phyloP scores from a whole-genome alignment of 768 basidiomycete genomes.

The Rhodotorula kratochvilovae region DNA sequence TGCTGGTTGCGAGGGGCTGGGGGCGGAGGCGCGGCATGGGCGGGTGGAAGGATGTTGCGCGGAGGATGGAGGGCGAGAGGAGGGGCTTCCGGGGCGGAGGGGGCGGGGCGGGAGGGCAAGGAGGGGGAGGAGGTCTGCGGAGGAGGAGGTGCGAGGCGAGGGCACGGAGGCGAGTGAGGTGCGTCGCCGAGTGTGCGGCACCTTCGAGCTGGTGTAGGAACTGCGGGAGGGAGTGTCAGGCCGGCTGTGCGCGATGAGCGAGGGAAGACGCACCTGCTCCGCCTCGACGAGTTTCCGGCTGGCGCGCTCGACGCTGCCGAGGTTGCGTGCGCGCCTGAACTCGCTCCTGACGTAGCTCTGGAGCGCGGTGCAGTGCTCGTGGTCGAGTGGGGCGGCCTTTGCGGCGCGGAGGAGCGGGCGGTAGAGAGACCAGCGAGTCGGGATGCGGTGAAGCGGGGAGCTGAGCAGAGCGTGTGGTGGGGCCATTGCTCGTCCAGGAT shows the following conservation, averaged over 20 bases:
- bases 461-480: not conserved
- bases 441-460: not conserved
- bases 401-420: constrained; percentile 61
- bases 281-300: constrained; percentile 7
- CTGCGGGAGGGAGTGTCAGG: not conserved
- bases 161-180: not conserved
- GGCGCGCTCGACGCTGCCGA: not conserved
- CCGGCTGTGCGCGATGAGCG: not conserved
- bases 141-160: constrained; percentile 10
- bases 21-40: constrained; percentile 76
- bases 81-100: not conserved
- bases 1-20: constrained; percentile 66
- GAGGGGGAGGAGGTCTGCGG: not conserved
- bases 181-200: not conserved
- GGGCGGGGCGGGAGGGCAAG: not conserved
- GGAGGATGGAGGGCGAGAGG: constrained; percentile 51
- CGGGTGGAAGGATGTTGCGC: constrained; percentile 59
- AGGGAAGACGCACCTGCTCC: constrained; percentile 1
- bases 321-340: constrained; percentile 3
- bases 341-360: not conserved
- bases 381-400: not conserved
- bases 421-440: constrained; percentile 66
- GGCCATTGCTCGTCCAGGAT: not conserved
- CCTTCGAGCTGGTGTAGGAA: constrained; percentile 6
- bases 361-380: not conserved